phyloP scores from a whole-genome alignment of 345 rosid species.

The Laguncularia racemosa region DNA sequence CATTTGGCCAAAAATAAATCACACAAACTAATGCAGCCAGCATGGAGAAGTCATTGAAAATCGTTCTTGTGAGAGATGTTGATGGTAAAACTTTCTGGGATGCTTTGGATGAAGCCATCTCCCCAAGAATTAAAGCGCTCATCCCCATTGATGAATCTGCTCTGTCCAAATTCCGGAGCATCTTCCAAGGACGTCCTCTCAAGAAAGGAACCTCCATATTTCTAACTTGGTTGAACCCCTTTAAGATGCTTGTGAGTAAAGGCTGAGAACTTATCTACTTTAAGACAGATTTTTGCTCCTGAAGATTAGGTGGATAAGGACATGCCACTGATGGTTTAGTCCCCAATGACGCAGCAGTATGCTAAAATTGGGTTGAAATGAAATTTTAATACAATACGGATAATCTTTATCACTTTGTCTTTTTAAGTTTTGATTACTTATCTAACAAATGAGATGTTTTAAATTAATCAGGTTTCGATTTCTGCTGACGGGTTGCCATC shows the following conservation, averaged over 20 bases:
- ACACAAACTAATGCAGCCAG: slow-evolving; percentile 32
- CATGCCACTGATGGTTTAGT: neutral
- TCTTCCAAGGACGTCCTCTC: slow-evolving; percentile 65
- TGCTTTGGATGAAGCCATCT: slow-evolving; percentile 68
- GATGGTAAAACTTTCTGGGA: slow-evolving; percentile 97
- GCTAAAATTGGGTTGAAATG: no score
- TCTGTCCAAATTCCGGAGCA: slow-evolving; percentile 49
- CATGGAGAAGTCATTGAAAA: slow-evolving; percentile 63
- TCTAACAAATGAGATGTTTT: neutral
- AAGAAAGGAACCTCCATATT: slow-evolving; percentile 62
- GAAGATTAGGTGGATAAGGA: neutral
- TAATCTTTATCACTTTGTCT: no score
- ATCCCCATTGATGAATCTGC: slow-evolving; percentile 48
- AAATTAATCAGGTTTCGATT: slow-evolving; percentile 42
- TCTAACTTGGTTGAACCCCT: slow-evolving; percentile 65
- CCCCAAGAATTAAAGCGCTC: slow-evolving; percentile 61
- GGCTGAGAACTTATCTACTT: neutral
- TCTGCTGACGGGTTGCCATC: slow-evolving; percentile 54
- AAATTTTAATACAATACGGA: no score
- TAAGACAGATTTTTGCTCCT: no score
- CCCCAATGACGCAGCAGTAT: neutral
- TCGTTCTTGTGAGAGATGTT: slow-evolving; percentile 83
- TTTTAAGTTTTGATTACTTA: no score
- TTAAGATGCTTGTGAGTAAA: slow-evolving; percentile 65
- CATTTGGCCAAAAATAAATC: neutral